Base-by-base conservation (phyloP, 2,329 filamentous ascomycete species). In the Botrytis squamosa region DNA sequence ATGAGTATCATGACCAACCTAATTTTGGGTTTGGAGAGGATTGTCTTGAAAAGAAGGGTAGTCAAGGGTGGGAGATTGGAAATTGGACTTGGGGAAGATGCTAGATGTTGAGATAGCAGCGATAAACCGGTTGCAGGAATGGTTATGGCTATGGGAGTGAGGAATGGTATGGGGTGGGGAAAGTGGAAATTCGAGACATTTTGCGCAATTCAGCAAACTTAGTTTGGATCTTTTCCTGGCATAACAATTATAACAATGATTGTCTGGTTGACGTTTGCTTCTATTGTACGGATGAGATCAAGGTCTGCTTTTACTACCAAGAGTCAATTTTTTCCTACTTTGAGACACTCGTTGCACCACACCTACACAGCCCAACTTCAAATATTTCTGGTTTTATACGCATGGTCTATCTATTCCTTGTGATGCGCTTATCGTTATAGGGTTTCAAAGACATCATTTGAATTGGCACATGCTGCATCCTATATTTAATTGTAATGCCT, bases 1-100 rank as follows among this genome's bases (percentile, higher is more conserved):
- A 72, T 1, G 79, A 80, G 75, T 78, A 77, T 74, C 79, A 80
- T 75, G 78, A 79, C 74, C 75, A 76, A 67, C 75, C 76, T 18
- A 75, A 79, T 74, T 63, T 80, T 49, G 55, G 71, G 36, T 10
- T 80, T 8, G 77, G 76, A 14, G 78, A 49, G 22, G 22, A 70
- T 57, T 33, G 22, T 5, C 12, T 59, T 22, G 36, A 1, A n/a
- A 68, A 62, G 22, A 38, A 70, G 42, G 12, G 36, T 55, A 59
- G 52, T 29, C 70, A 72, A 40, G 63, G 44, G 10, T 55, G 62
- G 49, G 44, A 49, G 9, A 29, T 72, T 68, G 42, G 40, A 20
- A 52, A 38, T 49, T 72, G 70, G 70, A 22, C 68, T 57, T 44
- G 46, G 62, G 40, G 12, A 16, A 72, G 63, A 38, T 72, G 44